A percentile compares a stretch with the other conserved stretches of the same genome.
Conservation (phyloP, 1,284 basidiomycete species). For the Flammula alnicola region DNA sequence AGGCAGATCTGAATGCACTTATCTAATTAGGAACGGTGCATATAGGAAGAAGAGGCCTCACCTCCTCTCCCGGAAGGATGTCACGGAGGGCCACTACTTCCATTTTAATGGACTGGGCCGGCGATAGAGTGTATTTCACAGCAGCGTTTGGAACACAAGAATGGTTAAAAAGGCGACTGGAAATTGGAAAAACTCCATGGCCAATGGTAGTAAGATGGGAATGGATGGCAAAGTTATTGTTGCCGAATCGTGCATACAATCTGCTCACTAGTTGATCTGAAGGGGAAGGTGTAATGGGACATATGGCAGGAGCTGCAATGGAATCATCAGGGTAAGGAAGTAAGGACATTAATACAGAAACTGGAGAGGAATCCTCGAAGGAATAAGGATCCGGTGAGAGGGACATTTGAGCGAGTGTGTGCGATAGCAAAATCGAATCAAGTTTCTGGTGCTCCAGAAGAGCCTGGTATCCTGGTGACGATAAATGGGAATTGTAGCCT, state of each 20-base stretch:
- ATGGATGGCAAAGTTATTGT: slow-evolving; percentile 79
- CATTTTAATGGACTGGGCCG: slow-evolving; percentile 50
- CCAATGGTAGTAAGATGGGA: slow-evolving; percentile 68
- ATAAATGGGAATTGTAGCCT: slow-evolving; percentile 46
- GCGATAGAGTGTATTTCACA: slow-evolving; percentile 56
- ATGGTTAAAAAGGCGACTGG: slow-evolving; percentile 78
- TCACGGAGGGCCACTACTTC: slow-evolving; percentile 63
- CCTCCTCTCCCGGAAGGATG: slow-evolving; percentile 66
- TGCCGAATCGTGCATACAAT: slow-evolving; percentile 65
- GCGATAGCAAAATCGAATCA: slow-evolving; percentile 67
- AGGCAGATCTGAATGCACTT: slow-evolving; percentile 60
- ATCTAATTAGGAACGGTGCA: not conserved
- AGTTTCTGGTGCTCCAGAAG: slow-evolving; percentile 56
- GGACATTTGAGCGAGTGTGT: slow-evolving; percentile 54
- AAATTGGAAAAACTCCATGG: slow-evolving; percentile 73
- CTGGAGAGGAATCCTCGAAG: slow-evolving; percentile 30
- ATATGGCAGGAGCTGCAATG: slow-evolving; percentile 37
- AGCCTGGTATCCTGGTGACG: slow-evolving; percentile 49
- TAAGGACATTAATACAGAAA: slow-evolving; percentile 52
- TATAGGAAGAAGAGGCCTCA: slow-evolving; percentile 31
- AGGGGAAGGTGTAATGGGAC: slow-evolving; percentile 34
- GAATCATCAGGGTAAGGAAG: slow-evolving; percentile 46
- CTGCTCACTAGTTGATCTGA: slow-evolving; percentile 31
- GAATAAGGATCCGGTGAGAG: slow-evolving; percentile 24
- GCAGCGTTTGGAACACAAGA: slow-evolving; percentile 75